Conservation (phyloP, 2,329 filamentous ascomycete genomes). For the Aureobasidium musti region DNA sequence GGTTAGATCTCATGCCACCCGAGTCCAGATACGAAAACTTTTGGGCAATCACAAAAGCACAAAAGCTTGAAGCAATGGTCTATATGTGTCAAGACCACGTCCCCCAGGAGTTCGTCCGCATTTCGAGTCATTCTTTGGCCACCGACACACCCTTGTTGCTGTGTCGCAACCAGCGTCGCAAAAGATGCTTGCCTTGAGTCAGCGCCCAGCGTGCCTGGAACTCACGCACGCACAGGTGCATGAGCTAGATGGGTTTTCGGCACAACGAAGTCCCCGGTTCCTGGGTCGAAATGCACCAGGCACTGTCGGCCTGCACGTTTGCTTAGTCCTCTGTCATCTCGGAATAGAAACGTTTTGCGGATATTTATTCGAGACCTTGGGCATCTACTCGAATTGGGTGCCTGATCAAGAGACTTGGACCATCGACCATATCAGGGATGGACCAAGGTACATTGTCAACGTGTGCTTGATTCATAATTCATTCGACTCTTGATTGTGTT, state of each 20-base stretch:
- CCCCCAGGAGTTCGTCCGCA: neutral
- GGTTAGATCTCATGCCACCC: neutral
- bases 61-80: no score
- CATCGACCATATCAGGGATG: neutral
- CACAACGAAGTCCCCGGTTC: neutral
- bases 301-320: neutral
- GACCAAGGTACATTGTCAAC: no score
- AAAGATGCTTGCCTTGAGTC: neutral
- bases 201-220: neutral
- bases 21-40: no score
- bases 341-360: neutral
- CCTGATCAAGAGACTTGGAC: neutral
- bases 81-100: neutral
- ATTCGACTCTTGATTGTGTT: neutral
- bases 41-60: neutral
- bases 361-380: neutral
- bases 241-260: neutral
- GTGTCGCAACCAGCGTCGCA: neutral
- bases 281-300: neutral
- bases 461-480: neutral
- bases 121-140: neutral
- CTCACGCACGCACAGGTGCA: neutral
- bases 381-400: neutral
- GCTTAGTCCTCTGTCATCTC: neutral
- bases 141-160: neutral